Evolutionary conservation across 2,329 filamentous ascomycete species (phyloP).

Genomic region (Monosporascus ibericus): DNA sequence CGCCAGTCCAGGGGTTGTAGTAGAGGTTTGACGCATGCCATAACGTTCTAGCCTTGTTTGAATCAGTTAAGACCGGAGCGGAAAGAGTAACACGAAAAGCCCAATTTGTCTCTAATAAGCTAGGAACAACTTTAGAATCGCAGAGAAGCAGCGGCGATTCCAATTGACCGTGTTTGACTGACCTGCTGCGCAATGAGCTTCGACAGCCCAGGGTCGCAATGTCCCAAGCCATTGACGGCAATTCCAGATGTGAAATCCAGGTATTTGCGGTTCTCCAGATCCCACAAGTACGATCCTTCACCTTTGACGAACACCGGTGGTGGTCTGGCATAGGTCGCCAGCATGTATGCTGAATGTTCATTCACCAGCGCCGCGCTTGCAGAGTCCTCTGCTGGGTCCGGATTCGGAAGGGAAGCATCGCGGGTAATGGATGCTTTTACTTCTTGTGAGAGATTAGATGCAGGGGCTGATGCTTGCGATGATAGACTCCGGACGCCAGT

Average conservation of each 20-base stretch:
- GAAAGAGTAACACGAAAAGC: neutral
- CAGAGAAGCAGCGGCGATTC: neutral
- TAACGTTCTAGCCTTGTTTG: slow-evolving; percentile 58
- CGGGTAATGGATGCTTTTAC: slow-evolving; percentile 17
- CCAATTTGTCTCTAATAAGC: no score
- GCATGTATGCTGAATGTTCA: slow-evolving; percentile 81
- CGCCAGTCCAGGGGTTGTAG: slow-evolving; percentile 92
- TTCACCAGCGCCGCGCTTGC: slow-evolving; percentile 65
- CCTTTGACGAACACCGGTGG: slow-evolving; percentile 85
- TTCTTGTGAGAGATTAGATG: slow-evolving; percentile 20
- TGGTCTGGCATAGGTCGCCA: slow-evolving; percentile 89
- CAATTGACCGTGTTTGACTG: slow-evolving; percentile 5
- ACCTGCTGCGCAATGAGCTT: slow-evolving; percentile 74
- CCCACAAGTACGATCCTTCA: slow-evolving; percentile 82
- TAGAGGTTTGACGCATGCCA: slow-evolving; percentile 95
- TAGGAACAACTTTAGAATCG: no score
- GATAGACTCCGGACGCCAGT: slow-evolving; percentile 16
- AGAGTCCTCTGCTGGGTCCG: slow-evolving; percentile 24
- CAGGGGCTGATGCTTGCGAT: slow-evolving; percentile 14
- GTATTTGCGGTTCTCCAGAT: slow-evolving; percentile 82
- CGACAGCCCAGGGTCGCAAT: slow-evolving; percentile 75
- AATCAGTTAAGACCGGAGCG: neutral
- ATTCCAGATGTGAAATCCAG: slow-evolving; percentile 95
- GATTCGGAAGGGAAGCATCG: slow-evolving; percentile 24
- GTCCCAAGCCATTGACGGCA: slow-evolving; percentile 87